Evolutionary conservation across 1,139 yeast species (phyloP), one percentile per base, ranked within the genome.

Genomic region (Magnusiomyces tetraspermus): DNA sequence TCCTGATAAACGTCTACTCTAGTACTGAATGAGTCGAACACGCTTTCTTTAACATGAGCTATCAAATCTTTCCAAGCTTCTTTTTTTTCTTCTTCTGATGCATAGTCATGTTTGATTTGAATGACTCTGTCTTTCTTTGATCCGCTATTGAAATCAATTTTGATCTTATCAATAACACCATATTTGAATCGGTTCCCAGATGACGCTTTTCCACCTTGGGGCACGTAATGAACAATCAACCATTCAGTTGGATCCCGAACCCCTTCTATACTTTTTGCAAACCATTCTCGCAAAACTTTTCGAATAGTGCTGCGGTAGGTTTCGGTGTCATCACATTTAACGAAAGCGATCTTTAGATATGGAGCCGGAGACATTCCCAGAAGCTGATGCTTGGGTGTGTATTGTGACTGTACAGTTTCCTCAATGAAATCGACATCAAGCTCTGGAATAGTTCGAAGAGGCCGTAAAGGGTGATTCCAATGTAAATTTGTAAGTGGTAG

Each of bases 261-360:
- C 44, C 62, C 67, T 52, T 64, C 71, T 48, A 83, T 78, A 50
- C 76, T 69, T 19, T 75, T 69, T 51, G 74, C 72, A 37, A 86
- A 71, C 98, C 98, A 92, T 61, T 85, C 95, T 52, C 77, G 75
- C 31, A 90, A 78, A 61, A 88, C 73, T 1, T 95, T 95, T 48
- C 98, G 76, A 0, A 84, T 46, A 60, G 83, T 85, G 0, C 83
- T 70, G 58, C 95, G 75, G 66, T 92, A 92, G 1, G 79, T 78
- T 19, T 90, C 97, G 41, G 82, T 67, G 44, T 77, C 79, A 8
- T 80, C 82, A 56, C 83, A 78, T 55, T 77, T 77, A 5, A 92
- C 76, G 56, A 90, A 77, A 73, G 90, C 83, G n/a, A 89, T 62
- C 56, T 85, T 77, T 42, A 85, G 70, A 59, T 83, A 82, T 0